A percentile compares a stretch with the other conserved stretches of the same genome.
These are phyloP conservation scores for Croton laevigatus DNA, from an alignment of 441 rosid species.

Conservation along the genomic window DNA sequence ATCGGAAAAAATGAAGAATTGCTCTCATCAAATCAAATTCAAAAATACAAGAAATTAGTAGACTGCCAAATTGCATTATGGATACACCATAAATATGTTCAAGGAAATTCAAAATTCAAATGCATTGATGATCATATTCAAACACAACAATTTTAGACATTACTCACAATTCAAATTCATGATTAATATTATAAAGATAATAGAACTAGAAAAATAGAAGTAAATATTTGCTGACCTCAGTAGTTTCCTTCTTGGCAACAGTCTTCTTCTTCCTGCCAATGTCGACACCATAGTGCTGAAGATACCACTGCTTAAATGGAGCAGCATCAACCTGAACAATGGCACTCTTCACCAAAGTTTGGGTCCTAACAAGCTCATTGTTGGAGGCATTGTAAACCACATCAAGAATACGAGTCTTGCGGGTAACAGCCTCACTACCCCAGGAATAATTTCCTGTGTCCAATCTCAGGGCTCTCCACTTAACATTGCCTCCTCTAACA, in stretches of 20 bases:
- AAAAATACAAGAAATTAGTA: not conserved
- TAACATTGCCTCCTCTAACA: constrained; percentile 62
- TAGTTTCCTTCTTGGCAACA: constrained; percentile 40
- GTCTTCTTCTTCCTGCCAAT: constrained; percentile 59
- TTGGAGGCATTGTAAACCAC: constrained; percentile 65
- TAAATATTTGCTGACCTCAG: constrained; percentile 16
- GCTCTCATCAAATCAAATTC: not conserved
- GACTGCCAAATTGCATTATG: not conserved
- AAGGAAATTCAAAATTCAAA: too few relatives aligned
- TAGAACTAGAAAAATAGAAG: too few relatives aligned
- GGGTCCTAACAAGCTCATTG: constrained; percentile 63
- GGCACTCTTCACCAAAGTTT: constrained; percentile 56
- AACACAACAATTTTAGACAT: too few relatives aligned
- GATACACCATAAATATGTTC: not conserved
- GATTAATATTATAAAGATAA: too few relatives aligned
- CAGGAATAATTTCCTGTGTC: constrained; percentile 58
- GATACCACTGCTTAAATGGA: constrained; percentile 66
- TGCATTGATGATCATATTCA: too few relatives aligned
- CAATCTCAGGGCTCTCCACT: constrained; percentile 58
- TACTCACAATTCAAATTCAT: not conserved
- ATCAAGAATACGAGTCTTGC: constrained; percentile 54
- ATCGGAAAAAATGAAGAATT: not conserved
- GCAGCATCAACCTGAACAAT: constrained; percentile 63
- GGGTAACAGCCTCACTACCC: constrained; percentile 61
- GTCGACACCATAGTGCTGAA: constrained; percentile 58